Evolutionary conservation across 108 stramenopile species (phyloP).

Genomic region (Cyclotella baltica): DNA sequence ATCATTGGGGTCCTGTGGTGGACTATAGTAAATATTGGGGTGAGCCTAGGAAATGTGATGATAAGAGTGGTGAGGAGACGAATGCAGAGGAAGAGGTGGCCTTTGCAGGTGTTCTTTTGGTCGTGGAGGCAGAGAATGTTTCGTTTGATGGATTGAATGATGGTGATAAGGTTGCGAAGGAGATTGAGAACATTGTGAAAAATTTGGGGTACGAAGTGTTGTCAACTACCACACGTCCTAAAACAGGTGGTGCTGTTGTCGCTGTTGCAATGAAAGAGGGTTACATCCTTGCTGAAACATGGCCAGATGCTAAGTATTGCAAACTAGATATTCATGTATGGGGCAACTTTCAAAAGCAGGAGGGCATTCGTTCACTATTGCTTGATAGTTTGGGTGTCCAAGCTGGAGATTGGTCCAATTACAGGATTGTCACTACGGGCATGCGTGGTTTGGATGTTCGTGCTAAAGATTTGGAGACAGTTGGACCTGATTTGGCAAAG

Average conservation of each 20-base stretch:
- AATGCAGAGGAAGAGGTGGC: constrained; percentile 26
- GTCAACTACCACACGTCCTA: constrained; percentile 26
- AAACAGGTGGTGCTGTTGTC: constrained; percentile 21
- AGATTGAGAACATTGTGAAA: constrained; percentile 39
- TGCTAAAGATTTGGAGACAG: constrained; percentile 66
- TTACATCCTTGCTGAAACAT: constrained; percentile 64
- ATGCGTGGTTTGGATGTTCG: constrained; percentile 72
- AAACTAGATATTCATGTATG: constrained; percentile 78
- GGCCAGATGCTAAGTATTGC: constrained; percentile 63
- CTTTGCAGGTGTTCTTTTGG: constrained; percentile 53
- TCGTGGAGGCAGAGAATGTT: constrained; percentile 75
- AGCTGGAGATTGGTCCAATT: constrained; percentile 49
- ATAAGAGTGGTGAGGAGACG: constrained; percentile 6
- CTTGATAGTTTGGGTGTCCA: constrained; percentile 19
- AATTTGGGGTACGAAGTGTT: constrained; percentile 50
- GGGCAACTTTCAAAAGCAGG: constrained; percentile 54
- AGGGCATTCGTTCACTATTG: constrained; percentile 32
- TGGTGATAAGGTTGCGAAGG: constrained; percentile 15
- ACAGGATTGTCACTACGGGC: constrained; percentile 76
- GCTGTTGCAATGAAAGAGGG: constrained; percentile 68
- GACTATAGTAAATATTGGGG: constrained; percentile 52
- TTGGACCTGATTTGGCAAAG: constrained; percentile 62
- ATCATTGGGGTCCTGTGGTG: constrained; percentile 44
- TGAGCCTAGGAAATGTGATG: constrained; percentile 30
- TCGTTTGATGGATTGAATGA: constrained; percentile 36